Conservation (phyloP, 495 filamentous ascomycete species). For the Chaetomium fimeti region DNA sequence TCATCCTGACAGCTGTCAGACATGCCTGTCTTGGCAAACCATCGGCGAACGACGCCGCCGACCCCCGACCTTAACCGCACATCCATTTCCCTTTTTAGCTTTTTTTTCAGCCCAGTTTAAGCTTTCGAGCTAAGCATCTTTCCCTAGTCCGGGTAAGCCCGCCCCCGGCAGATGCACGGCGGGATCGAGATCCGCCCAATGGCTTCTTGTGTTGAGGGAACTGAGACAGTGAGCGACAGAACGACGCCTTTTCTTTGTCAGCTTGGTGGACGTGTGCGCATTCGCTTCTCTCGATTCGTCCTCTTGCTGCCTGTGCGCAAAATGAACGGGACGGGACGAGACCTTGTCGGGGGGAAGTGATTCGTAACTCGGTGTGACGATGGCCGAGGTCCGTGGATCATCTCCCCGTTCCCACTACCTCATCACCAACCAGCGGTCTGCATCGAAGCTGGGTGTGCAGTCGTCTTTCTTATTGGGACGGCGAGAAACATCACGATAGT, state of each 20-base stretch:
- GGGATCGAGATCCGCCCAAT: neutral
- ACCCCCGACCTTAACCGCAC: neutral
- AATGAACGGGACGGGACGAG: too few species aligned
- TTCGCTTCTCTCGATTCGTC: too few species aligned
- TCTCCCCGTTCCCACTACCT: too few species aligned
- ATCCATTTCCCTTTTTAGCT: neutral
- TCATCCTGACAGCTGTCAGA: neutral
- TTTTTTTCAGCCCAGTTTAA: neutral
- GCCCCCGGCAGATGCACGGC: neutral
- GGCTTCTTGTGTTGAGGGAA: neutral
- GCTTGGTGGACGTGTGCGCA: too few species aligned
- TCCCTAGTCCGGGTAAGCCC: neutral
- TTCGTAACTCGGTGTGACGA: too few species aligned
- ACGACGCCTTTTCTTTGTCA: neutral
- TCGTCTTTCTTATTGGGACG: too few species aligned
- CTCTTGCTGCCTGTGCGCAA: too few species aligned
- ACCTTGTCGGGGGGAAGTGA: too few species aligned
- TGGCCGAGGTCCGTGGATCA: too few species aligned
- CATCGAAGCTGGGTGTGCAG: too few species aligned
- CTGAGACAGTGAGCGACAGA: neutral
- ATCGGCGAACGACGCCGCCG: slow-evolving; percentile 10
- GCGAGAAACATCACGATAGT: too few species aligned
- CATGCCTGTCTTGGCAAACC: neutral
- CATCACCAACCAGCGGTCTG: too few species aligned
- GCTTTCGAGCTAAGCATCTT: neutral